Evolutionary conservation across 768 basidiomycete genomes (phyloP).

Genomic region (Lentinula sp.): DNA sequence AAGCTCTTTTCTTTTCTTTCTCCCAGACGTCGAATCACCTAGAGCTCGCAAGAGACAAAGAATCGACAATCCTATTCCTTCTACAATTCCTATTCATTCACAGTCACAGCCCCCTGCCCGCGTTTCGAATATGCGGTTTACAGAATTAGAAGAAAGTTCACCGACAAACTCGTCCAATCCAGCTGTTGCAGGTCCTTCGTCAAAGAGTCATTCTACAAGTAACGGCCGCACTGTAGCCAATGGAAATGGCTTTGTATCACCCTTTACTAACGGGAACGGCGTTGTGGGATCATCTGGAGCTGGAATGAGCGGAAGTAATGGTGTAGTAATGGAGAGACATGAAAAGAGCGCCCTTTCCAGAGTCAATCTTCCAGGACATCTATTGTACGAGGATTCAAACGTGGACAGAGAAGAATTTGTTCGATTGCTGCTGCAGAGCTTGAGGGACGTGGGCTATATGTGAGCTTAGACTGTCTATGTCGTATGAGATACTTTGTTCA

Average conservation of each 20-base stretch:
- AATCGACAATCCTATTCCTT: conserved; percentile 34
- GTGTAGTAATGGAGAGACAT: conserved; percentile 37
- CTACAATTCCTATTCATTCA: conserved; percentile 27
- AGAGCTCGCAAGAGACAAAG: conserved; percentile 71
- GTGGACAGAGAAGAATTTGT: conserved; percentile 90
- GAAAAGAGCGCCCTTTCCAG: conserved; percentile 44
- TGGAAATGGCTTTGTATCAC: conserved; percentile 31
- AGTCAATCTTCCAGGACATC: conserved; percentile 66
- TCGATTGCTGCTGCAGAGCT: conserved; percentile 79
- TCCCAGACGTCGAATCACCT: conserved; percentile 42
- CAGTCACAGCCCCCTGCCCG: conserved; percentile 9
- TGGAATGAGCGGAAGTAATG: conserved; percentile 34
- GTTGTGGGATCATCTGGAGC: conserved; percentile 28
- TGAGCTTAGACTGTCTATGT: conserved; percentile 26
- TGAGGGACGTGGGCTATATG: conserved; percentile 83
- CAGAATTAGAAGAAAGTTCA: conserved; percentile 32
- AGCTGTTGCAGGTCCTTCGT: conserved; percentile 37
- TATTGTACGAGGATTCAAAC: conserved; percentile 70
- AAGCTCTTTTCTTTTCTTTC: neutral
- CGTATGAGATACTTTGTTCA: neutral
- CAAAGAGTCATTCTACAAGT: conserved; percentile 33
- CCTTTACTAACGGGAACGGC: conserved; percentile 27
- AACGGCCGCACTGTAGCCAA: conserved; percentile 29
- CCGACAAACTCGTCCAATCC: neutral
- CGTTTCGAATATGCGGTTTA: conserved; percentile 42